These are phyloP conservation scores for Nevesoporus exiguus DNA, from an alignment of 768 basidiomycete species.

Conservation along the genomic window DNA sequence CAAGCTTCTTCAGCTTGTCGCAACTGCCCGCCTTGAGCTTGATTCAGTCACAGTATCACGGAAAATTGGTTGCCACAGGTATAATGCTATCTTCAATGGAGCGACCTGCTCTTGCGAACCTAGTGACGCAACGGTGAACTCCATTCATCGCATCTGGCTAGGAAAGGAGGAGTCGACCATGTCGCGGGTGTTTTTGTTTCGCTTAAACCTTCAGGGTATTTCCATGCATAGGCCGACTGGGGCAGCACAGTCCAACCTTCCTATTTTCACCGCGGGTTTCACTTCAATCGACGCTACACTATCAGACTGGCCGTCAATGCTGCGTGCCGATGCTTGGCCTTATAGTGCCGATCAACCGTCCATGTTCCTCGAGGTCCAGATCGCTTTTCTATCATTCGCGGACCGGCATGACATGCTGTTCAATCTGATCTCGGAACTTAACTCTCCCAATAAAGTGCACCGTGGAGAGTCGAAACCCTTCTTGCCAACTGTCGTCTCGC, in stretches of 20 bases:
- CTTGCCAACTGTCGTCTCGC: slow-evolving; percentile 32
- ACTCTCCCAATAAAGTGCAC: slow-evolving; percentile 13
- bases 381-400: slow-evolving; percentile 47
- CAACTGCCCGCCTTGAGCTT: slow-evolving; percentile 41
- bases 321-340: slow-evolving; percentile 24
- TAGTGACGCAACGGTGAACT: slow-evolving; percentile 44
- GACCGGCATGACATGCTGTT: slow-evolving; percentile 55
- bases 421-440: slow-evolving; percentile 29
- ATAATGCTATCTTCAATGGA: slow-evolving; percentile 42
- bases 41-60: slow-evolving; percentile 46
- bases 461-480: slow-evolving; percentile 8
- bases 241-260: slow-evolving; percentile 27
- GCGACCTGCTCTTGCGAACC: slow-evolving; percentile 41
- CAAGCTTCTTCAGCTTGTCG: slow-evolving; percentile 33
- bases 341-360: slow-evolving; percentile 61
- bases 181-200: slow-evolving; percentile 48
- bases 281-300: slow-evolving; percentile 35
- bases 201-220: slow-evolving; percentile 40
- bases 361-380: slow-evolving; percentile 42
- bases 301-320: slow-evolving; percentile 61
- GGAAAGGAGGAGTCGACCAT: slow-evolving; percentile 40
- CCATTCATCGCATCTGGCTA: slow-evolving; percentile 50
- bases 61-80: slow-evolving; percentile 34
- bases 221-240: slow-evolving; percentile 43
- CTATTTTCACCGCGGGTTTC: slow-evolving; percentile 35